Conservation (phyloP, 352 stramenopile genomes). For the Pythium vanterpoolii region DNA sequence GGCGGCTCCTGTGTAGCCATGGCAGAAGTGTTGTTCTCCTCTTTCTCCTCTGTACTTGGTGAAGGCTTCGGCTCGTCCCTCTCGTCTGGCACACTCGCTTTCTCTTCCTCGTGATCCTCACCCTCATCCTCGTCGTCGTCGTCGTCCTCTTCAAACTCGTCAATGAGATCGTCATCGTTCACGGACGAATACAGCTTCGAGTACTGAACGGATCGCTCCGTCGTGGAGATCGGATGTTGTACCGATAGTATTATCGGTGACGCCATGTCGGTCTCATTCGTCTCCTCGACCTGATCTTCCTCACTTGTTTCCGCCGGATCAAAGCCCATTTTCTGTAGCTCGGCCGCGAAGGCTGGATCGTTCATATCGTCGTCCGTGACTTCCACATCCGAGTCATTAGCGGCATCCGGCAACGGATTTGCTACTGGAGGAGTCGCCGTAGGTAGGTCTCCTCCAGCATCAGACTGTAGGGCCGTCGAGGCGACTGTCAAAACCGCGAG, state of each 20-base stretch:
- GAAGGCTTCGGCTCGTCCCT: background rate
- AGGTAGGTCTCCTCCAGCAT: too few relatives aligned
- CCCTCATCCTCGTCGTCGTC: slow-evolving; percentile 20
- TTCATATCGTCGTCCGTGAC: slow-evolving; percentile 61
- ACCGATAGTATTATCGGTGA: background rate
- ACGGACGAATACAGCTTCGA: slow-evolving; percentile 19
- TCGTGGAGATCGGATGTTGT: background rate
- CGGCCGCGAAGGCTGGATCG: slow-evolving; percentile 43
- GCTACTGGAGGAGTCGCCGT: background rate
- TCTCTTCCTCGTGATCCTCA: background rate
- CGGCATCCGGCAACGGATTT: background rate
- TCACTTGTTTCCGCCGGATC: slow-evolving; percentile 3
- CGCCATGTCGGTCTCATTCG: background rate
- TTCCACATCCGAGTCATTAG: slow-evolving; percentile 34
- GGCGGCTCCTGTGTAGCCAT: background rate
- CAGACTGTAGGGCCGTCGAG: background rate
- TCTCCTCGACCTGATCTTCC: background rate
- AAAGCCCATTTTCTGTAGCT: slow-evolving; percentile 42
- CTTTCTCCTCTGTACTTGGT: background rate
- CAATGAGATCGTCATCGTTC: slow-evolving; percentile 60
- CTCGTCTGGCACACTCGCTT: background rate
- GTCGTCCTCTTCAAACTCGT: slow-evolving; percentile 63
- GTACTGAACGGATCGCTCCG: background rate
- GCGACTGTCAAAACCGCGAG: slow-evolving; percentile 3
- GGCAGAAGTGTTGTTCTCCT: background rate